Evolutionary conservation across 768 basidiomycete genomes (phyloP).

Genomic region (Leccinum incarnatum): DNA sequence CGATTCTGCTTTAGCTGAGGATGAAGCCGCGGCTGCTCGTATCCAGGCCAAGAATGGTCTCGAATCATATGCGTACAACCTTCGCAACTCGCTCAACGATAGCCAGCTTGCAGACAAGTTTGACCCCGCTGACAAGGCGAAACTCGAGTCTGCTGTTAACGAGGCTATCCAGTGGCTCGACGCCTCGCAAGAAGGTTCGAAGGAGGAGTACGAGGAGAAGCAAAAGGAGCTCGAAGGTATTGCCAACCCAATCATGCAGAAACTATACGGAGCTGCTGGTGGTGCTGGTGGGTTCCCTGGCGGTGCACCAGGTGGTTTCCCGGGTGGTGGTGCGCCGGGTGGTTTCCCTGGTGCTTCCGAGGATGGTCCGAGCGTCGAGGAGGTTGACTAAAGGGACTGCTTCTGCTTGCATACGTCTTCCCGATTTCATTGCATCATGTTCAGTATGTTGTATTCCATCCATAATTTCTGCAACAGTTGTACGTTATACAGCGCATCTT

Average conservation of each 20-base stretch:
- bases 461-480: conserved; percentile 28
- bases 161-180: conserved; percentile 88
- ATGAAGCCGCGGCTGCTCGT: conserved; percentile 80
- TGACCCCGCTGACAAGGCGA: conserved; percentile 79
- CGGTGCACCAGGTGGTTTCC: conserved; percentile 51
- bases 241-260: conserved; percentile 74
- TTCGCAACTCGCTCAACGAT: conserved; percentile 84
- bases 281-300: conserved; percentile 51
- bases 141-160: conserved; percentile 77
- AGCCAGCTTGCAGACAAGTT: conserved; percentile 88
- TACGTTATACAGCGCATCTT: conserved; percentile 32
- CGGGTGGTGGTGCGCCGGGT: conserved; percentile 67
- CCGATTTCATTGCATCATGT: conserved; percentile 29
- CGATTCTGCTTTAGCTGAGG: conserved; percentile 54
- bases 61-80: conserved; percentile 94
- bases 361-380: conserved; percentile 89
- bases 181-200: conserved; percentile 81
- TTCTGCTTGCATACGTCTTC: conserved; percentile 22
- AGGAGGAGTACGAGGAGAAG: conserved; percentile 90
- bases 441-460: conserved; percentile 30
- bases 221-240: conserved; percentile 90
- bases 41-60: conserved; percentile 88
- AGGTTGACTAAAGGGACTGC: conserved; percentile 64
- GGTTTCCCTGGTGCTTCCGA: conserved; percentile 68
- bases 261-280: conserved; percentile 63